These are phyloP conservation scores for Lupinus albus DNA, from an alignment of 306 rosid species.

Conservation along the genomic window DNA sequence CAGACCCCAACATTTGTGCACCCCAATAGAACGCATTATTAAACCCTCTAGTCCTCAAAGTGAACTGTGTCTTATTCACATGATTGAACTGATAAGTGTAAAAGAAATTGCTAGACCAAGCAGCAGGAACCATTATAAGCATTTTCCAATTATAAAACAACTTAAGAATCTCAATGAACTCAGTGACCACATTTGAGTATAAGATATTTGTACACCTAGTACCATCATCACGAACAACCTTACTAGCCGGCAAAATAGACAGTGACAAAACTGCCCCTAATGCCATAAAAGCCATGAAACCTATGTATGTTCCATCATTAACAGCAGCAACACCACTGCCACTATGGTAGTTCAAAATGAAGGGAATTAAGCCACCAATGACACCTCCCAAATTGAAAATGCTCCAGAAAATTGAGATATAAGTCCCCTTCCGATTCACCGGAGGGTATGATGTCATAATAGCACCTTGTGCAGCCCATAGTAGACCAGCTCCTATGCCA, in stretches of 20 bases:
- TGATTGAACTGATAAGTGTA: constrained; percentile 87
- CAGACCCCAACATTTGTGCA: constrained; percentile 87
- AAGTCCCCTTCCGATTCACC: constrained; percentile 69
- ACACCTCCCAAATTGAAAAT: constrained; percentile 96
- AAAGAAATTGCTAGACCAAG: constrained; percentile 86
- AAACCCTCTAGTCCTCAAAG: constrained; percentile 86
- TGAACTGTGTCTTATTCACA: constrained; percentile 66
- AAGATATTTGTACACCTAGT: constrained; percentile 59
- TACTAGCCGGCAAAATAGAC: constrained; percentile 62
- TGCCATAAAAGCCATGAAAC: constrained; percentile 81
- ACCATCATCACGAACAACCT: constrained; percentile 77
- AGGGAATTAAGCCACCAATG: constrained; percentile 81
- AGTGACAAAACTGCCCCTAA: constrained; percentile 58
- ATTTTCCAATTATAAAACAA: constrained; percentile 75
- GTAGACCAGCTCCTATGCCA: constrained; percentile 81
- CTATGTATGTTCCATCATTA: constrained; percentile 84
- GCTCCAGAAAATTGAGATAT: constrained; percentile 85
- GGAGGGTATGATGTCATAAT: constrained; percentile 98
- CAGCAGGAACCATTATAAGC: constrained; percentile 77
- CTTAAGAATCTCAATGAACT: constrained; percentile 56
- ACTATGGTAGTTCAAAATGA: constrained; percentile 61
- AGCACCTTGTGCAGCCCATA: constrained; percentile 90
- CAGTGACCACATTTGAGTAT: constrained; percentile 62
- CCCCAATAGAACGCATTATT: constrained; percentile 93
- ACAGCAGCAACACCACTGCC: constrained; percentile 56